Conservation (phyloP, 2,329 filamentous ascomycete genomes). For the Leptographium radiaticola region DNA sequence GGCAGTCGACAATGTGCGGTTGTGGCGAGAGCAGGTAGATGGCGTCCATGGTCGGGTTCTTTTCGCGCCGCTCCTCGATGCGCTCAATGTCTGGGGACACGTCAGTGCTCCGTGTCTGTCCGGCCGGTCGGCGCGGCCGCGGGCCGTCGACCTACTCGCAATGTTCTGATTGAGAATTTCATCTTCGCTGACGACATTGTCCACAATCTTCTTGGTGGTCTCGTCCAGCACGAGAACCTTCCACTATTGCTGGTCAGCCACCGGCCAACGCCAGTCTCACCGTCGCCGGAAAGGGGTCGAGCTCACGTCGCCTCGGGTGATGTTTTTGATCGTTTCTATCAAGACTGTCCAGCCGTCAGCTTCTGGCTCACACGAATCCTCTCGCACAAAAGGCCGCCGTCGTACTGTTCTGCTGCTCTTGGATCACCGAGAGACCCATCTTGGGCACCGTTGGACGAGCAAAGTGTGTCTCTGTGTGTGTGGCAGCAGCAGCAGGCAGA, state of each 20-base stretch:
- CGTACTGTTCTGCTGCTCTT: slow-evolving; percentile 68
- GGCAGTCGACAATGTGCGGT: slow-evolving; percentile 80
- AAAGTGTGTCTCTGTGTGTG: neutral
- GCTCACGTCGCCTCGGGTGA: slow-evolving; percentile 69
- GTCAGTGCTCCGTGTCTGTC: slow-evolving; percentile 5
- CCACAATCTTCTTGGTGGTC: slow-evolving; percentile 68
- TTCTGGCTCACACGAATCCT: too few species aligned
- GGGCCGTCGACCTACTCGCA: slow-evolving; percentile 47
- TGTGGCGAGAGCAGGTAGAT: slow-evolving; percentile 83
- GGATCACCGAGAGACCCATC: slow-evolving; percentile 77
- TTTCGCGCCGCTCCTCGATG: slow-evolving; percentile 74
- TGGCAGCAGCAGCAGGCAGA: neutral
- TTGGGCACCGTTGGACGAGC: slow-evolving; percentile 21
- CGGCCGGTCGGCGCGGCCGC: neutral
- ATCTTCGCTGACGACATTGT: slow-evolving; percentile 88
- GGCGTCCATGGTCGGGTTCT: slow-evolving; percentile 84
- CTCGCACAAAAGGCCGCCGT: slow-evolving; percentile 1
- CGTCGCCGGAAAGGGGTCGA: neutral
- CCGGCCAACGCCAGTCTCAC: neutral
- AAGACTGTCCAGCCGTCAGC: slow-evolving; percentile 39
- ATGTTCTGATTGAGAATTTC: slow-evolving; percentile 95
- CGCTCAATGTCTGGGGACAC: slow-evolving; percentile 69
- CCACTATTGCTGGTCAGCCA: slow-evolving; percentile 49
- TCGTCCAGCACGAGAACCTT: slow-evolving; percentile 91
- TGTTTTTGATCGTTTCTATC: slow-evolving; percentile 59